phyloP scores from a whole-genome alignment of 768 basidiomycete genomes.

The Mycena albidolilacea region DNA sequence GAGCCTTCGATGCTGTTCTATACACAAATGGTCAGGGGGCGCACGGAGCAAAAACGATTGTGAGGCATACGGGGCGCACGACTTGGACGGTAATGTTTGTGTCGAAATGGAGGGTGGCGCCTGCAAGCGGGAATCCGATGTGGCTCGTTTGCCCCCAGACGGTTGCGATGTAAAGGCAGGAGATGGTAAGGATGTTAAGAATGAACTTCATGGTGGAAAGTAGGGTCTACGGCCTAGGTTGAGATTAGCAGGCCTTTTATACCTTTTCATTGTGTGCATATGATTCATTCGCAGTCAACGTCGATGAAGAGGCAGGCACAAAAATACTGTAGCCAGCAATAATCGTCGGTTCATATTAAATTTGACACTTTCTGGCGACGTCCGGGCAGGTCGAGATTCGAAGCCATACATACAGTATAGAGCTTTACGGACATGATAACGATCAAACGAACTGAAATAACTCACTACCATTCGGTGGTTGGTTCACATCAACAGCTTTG shows the following conservation, averaged over 20 bases:
- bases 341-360: not conserved
- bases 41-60: not conserved
- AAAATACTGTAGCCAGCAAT: not conserved
- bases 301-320: not conserved
- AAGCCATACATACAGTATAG: too few species aligned
- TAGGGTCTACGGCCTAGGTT: not conserved
- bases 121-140: constrained; percentile 18
- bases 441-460: too few species aligned
- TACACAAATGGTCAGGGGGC: not conserved
- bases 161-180: constrained; percentile 19
- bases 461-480: too few species aligned
- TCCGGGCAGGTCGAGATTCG: too few species aligned
- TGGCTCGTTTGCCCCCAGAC: constrained; percentile 27
- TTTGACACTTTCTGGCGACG: too few species aligned
- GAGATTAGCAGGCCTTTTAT: constrained; percentile 1
- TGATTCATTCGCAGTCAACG: not conserved
- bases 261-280: not conserved
- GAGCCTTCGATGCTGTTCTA: constrained; percentile 29
- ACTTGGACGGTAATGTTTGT: constrained; percentile 22
- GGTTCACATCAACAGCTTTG: too few species aligned
- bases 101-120: constrained; percentile 17
- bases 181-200: constrained; percentile 6
- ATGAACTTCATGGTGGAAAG: constrained; percentile 18
- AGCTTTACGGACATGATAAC: too few species aligned
- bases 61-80: constrained; percentile 26